A percentile compares a stretch with the other conserved stretches of the same genome.
Conservation (phyloP, 768 basidiomycete genomes). For the Russula compacta region DNA sequence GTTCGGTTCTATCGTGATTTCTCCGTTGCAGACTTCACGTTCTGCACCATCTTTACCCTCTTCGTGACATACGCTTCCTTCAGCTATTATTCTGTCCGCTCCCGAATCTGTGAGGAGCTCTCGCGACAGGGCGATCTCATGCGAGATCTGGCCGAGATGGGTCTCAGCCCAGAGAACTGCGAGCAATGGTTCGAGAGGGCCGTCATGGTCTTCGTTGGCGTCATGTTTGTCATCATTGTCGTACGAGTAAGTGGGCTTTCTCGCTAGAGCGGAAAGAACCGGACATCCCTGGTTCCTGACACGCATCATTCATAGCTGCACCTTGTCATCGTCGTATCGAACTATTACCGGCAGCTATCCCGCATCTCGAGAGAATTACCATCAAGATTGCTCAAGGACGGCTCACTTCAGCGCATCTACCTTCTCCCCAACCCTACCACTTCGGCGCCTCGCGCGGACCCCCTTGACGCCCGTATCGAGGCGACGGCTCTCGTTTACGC, state of each 20-base stretch:
- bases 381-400: slow-evolving; percentile 17
- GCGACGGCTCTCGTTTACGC: slow-evolving; percentile 46
- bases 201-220: slow-evolving; percentile 46
- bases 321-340: slow-evolving; percentile 64
- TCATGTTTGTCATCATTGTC: slow-evolving; percentile 53
- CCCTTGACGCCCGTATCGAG: not conserved
- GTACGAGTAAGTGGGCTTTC: slow-evolving; percentile 51
- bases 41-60: slow-evolving; percentile 51
- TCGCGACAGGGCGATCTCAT: slow-evolving; percentile 69
- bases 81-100: slow-evolving; percentile 41
- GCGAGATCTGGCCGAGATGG: slow-evolving; percentile 59
- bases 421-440: slow-evolving; percentile 41
- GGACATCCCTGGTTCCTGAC: not conserved
- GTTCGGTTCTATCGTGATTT: slow-evolving; percentile 79
- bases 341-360: slow-evolving; percentile 48
- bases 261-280: not conserved
- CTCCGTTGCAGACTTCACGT: slow-evolving; percentile 68
- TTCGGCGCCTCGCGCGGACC: slow-evolving; percentile 21
- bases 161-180: slow-evolving; percentile 71
- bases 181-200: slow-evolving; percentile 70
- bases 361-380: slow-evolving; percentile 30
- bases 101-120: slow-evolving; percentile 63
- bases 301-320: slow-evolving; percentile 43
- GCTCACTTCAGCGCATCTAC: slow-evolving; percentile 49
- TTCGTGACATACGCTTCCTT: slow-evolving; percentile 53